Conservation (phyloP, 2,329 filamentous ascomycete genomes). For the Rosellinia necatrix region DNA sequence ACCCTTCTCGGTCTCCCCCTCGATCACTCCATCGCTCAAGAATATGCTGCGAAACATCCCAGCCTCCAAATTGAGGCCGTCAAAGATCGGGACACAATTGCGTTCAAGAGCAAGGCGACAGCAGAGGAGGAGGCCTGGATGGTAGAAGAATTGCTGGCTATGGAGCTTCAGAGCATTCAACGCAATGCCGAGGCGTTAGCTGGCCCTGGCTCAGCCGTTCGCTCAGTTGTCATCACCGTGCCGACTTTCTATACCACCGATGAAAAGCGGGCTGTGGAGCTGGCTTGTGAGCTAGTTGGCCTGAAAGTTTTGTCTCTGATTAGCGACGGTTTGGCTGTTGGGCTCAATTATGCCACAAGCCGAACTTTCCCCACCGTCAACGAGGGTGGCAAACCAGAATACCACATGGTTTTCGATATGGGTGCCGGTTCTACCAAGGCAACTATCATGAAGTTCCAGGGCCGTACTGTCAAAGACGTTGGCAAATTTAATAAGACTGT, state of each 20-base stretch:
- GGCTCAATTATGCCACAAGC: slow-evolving; percentile 91
- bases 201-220: slow-evolving; percentile 73
- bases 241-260: slow-evolving; percentile 89
- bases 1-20: slow-evolving; percentile 77
- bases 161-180: slow-evolving; percentile 92
- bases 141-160: slow-evolving; percentile 92
- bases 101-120: slow-evolving; percentile 75
- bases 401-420: slow-evolving; percentile 97
- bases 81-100: slow-evolving; percentile 68
- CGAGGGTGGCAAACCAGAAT: slow-evolving; percentile 83
- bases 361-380: slow-evolving; percentile 85
- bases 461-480: slow-evolving; percentile 84
- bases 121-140: slow-evolving; percentile 69
- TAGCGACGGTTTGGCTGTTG: slow-evolving; percentile 89
- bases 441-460: slow-evolving; percentile 87
- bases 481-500: slow-evolving; percentile 96
- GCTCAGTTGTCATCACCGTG: slow-evolving; percentile 85
- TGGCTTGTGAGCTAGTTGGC: slow-evolving; percentile 86
- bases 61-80: slow-evolving; percentile 70
- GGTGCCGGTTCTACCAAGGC: slow-evolving; percentile 93
- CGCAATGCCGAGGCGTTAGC: slow-evolving; percentile 85
- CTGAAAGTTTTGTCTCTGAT: slow-evolving; percentile 84
- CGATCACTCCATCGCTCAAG: slow-evolving; percentile 64
- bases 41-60: slow-evolving; percentile 78
- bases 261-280: slow-evolving; percentile 83